A percentile compares a stretch with the other conserved stretches of the same genome.
Evolutionary conservation across 768 basidiomycete species (phyloP).

Genomic region (Leccinum aurantiacum): DNA sequence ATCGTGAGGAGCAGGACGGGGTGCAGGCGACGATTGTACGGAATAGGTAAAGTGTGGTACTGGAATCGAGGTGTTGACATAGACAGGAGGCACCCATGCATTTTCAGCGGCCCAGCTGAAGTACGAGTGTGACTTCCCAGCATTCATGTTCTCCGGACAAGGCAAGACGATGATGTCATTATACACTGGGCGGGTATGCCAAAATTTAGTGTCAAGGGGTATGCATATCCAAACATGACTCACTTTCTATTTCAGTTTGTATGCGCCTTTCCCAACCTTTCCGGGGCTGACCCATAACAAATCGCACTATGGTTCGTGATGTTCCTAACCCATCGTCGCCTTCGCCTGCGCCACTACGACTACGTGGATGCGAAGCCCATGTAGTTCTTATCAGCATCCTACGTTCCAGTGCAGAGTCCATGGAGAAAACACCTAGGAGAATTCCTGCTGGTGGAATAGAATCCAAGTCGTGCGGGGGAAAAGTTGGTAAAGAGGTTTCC

Average conservation of each 20-base stretch:
- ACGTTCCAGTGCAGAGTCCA: slow-evolving; percentile 81
- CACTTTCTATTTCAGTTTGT: slow-evolving; percentile 88
- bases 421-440: slow-evolving; percentile 87
- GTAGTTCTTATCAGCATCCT: slow-evolving; percentile 85
- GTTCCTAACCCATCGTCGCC: slow-evolving; percentile 74
- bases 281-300: slow-evolving; percentile 83
- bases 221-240: slow-evolving; percentile 31
- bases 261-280: slow-evolving; percentile 78
- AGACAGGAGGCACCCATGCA: slow-evolving; percentile 86
- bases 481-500: slow-evolving; percentile 39
- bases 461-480: slow-evolving; percentile 76
- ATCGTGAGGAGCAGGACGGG: slow-evolving; percentile 70
- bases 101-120: slow-evolving; percentile 91
- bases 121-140: slow-evolving; percentile 88
- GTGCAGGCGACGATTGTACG: slow-evolving; percentile 53
- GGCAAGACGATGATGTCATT: slow-evolving; percentile 86
- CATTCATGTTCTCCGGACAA: slow-evolving; percentile 92
- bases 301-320: slow-evolving; percentile 82
- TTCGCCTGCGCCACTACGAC: slow-evolving; percentile 67
- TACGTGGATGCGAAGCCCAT: slow-evolving; percentile 83
- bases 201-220: slow-evolving; percentile 5
- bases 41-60: slow-evolving; percentile 64
- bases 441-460: slow-evolving; percentile 78
- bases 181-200: slow-evolving; percentile 51
- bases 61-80: slow-evolving; percentile 45